Evolutionary conservation across 2,329 filamentous ascomycete species (phyloP).

Genomic region (Penicillium sp.): DNA sequence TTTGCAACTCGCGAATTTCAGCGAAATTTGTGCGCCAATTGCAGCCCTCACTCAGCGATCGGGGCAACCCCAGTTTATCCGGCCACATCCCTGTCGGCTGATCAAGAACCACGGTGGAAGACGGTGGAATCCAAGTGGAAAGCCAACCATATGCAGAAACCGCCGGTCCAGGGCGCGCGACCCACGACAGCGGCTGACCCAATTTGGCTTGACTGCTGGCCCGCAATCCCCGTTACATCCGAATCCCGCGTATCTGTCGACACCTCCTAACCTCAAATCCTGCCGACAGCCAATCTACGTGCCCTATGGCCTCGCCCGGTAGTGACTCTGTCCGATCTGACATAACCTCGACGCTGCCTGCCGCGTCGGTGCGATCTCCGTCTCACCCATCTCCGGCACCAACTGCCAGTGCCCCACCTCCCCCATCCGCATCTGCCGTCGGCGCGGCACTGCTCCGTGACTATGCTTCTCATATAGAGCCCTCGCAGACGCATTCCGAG

Average conservation of each 20-base stretch:
- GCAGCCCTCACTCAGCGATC: conserved; percentile 5
- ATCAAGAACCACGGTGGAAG: conserved; percentile 10
- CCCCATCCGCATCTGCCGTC: conserved; percentile 27
- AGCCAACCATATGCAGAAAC: background rate
- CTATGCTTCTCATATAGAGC: conserved; percentile 45
- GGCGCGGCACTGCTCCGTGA: conserved; percentile 44
- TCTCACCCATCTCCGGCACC: conserved; percentile 25
- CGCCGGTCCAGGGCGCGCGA: conserved; percentile 1
- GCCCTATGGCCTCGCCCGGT: conserved; percentile 21
- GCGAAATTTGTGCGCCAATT: background rate
- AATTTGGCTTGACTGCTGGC: conserved; percentile 2
- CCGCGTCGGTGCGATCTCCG: conserved; percentile 15
- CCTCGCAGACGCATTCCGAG: conserved; percentile 39
- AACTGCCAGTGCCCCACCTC: conserved; percentile 16
- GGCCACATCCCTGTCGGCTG: conserved; percentile 9
- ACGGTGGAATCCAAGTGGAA: conserved; percentile 4
- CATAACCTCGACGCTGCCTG: conserved; percentile 13
- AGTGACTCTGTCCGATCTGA: conserved; percentile 19
- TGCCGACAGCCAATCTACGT: conserved; percentile 7
- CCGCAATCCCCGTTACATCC: conserved; percentile 33
- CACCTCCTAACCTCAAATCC: conserved; percentile 22
- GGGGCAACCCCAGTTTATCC: conserved; percentile 2
- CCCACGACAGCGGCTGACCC: conserved; percentile 4
- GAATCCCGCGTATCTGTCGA: conserved; percentile 15
- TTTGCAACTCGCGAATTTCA: background rate